Percentiles rank a stretch among this genome's conserved stretches.
These are phyloP conservation scores for Neurospora sp. DNA, from an alignment of 495 filamentous ascomycete species.

Conservation along the genomic window DNA sequence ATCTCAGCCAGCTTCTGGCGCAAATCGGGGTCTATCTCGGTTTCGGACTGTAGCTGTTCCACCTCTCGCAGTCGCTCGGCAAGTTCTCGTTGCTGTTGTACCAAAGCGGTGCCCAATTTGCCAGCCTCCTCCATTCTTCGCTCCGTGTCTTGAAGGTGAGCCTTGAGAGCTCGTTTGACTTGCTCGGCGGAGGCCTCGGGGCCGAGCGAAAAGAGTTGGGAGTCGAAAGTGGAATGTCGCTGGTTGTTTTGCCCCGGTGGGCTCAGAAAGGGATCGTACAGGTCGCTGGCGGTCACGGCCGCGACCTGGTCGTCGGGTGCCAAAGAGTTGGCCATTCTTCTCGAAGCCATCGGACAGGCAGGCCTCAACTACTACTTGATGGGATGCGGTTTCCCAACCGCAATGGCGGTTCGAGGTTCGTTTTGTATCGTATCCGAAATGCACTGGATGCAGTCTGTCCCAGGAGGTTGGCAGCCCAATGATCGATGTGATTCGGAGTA, in stretches of 20 bases:
- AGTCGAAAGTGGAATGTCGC: constrained; percentile 71
- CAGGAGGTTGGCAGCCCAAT: neutral
- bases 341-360: constrained; percentile 4
- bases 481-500: neutral
- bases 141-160: constrained; percentile 84
- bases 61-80: constrained; percentile 75
- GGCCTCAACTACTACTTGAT: neutral
- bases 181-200: constrained; percentile 71
- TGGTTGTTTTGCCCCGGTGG: constrained; percentile 44
- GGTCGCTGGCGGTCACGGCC: constrained; percentile 23
- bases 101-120: constrained; percentile 72
- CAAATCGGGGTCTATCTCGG: constrained; percentile 77
- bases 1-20: constrained; percentile 74
- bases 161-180: constrained; percentile 78
- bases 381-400: neutral
- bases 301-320: constrained; percentile 19
- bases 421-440: constrained; percentile 1
- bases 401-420: constrained; percentile 1
- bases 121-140: constrained; percentile 84
- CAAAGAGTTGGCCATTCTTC: constrained; percentile 24
- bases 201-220: constrained; percentile 66
- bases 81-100: constrained; percentile 74
- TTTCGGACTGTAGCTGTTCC: constrained; percentile 64
- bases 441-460: neutral
- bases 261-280: constrained; percentile 41